Evolutionary conservation across 352 stramenopile species (phyloP), one percentile per base, ranked within the genome.

Genomic region (Phytophthora sp.): DNA sequence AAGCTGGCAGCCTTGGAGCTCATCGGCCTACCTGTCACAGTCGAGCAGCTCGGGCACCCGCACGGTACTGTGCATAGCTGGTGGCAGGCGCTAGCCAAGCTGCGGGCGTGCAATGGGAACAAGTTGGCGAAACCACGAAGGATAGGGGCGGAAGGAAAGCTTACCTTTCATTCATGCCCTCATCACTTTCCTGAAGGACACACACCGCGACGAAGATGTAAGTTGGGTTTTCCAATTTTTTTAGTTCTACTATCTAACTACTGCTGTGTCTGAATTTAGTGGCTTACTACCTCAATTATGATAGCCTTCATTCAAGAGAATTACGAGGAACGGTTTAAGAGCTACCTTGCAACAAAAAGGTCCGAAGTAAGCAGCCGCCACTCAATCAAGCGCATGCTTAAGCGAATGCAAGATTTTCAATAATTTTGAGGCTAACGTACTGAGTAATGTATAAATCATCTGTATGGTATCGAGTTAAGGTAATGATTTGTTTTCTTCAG

Each of bases 91-190:
- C 27, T 27, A 1, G 27, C n/a, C 8, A n/a, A n/a, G n/a, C n/a
- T n/a, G n/a, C n/a, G n/a, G 2, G 46, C 46, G 3, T 54, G 8
- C n/a, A 54, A 7, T 0, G 27, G 46, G 2, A 29, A 12, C 16
- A 41, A 41, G 27, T 11, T 41, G 15, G 16, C 27, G 41, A 54
- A 13, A 54, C 46, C 5, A 20, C 18, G 15, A 54, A 54, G 12
- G 27, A 29, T 3, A 24, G 38, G 45, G 45, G 45, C 1, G 2
- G 27, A 26, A 53, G 42, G 42, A 53, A 23, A 53, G 16, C 16
- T 38, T 53, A 38, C 45, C 45, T 13, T 53, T 53, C 16, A 38
- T 26, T 8, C 26, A 24, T 53, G 16, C 45, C 16, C 45, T 53
- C 0, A 8, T 53, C 7, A 53, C 26, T 3, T 53, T 38, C 26